Percentiles rank a stretch among this genome's conserved stretches.
phyloP scores from a whole-genome alignment of 1,284 basidiomycete genomes.

The Tremellales sp. region DNA sequence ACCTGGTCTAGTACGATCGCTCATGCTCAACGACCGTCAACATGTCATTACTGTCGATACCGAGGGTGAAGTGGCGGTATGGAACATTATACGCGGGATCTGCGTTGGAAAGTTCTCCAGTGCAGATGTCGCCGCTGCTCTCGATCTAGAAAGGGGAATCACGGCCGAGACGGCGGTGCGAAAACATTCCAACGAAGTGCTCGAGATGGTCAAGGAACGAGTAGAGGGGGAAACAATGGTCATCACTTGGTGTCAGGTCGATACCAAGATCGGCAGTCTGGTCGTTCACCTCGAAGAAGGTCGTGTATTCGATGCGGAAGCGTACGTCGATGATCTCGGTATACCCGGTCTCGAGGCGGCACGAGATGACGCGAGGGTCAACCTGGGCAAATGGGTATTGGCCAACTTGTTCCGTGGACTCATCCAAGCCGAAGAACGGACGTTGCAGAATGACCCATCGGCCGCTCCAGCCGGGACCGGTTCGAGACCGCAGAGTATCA shows the following conservation, averaged over 20 bases:
- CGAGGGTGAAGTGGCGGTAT: conserved; percentile 74
- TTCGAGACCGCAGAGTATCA: conserved; percentile 26
- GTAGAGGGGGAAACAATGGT: conserved; percentile 91
- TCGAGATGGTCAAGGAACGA: conserved; percentile 79
- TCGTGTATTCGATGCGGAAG: conserved; percentile 86
- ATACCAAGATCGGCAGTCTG: conserved; percentile 84
- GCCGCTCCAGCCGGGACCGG: no score
- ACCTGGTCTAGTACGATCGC: conserved; percentile 75
- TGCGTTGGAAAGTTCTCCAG: conserved; percentile 70
- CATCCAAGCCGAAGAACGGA: conserved; percentile 45
- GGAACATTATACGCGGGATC: conserved; percentile 78
- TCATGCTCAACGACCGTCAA: conserved; percentile 82
- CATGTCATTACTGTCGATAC: conserved; percentile 91
- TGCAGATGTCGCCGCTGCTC: conserved; percentile 61
- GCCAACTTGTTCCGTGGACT: conserved; percentile 45
- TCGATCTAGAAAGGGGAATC: conserved; percentile 42
- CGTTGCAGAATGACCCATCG: conserved; percentile 20
- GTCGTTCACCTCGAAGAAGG: conserved; percentile 79
- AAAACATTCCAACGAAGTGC: conserved; percentile 57
- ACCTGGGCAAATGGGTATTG: conserved; percentile 48
- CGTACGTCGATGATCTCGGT: conserved; percentile 87
- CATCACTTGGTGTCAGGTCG: conserved; percentile 78
- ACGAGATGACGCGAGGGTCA: conserved; percentile 65
- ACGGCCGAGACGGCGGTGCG: conserved; percentile 45
- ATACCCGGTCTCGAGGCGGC: conserved; percentile 58